A percentile compares a stretch with the other conserved stretches of the same genome.
Evolutionary conservation across 2,329 filamentous ascomycete genomes (phyloP).

Genomic region (Sporothrix euskadiensis): DNA sequence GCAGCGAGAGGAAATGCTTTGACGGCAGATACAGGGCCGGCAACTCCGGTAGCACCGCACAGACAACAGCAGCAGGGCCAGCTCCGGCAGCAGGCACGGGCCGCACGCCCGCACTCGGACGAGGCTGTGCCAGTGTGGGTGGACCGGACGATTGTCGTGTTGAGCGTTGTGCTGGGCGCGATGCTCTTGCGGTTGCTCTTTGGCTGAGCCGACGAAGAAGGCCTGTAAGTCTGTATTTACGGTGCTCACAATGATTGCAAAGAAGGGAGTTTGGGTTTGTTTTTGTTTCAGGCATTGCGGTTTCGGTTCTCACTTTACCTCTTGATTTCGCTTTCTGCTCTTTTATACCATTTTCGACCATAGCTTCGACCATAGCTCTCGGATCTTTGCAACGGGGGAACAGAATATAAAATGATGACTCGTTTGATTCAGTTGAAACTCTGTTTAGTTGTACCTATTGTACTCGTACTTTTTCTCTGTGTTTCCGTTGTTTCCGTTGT

Average conservation of each 20-base stretch:
- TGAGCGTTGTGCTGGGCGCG: slow-evolving; percentile 68
- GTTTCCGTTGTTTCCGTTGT: background rate
- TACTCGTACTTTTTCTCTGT: too few species aligned
- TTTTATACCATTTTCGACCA: background rate
- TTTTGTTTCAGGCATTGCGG: background rate
- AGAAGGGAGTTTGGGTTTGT: background rate
- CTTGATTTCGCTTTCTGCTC: background rate
- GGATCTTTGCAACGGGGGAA: background rate
- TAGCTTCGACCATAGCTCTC: background rate
- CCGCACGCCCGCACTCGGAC: slow-evolving; percentile 34
- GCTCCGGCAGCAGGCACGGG: slow-evolving; percentile 24
- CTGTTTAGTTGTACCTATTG: background rate
- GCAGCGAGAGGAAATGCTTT: slow-evolving; percentile 31
- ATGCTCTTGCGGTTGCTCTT: slow-evolving; percentile 59
- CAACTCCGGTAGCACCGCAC: slow-evolving; percentile 33
- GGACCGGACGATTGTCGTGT: slow-evolving; percentile 74
- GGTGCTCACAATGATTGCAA: background rate
- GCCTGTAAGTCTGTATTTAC: too few species aligned
- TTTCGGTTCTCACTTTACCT: background rate
- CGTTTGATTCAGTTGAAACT: background rate
- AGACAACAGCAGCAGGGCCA: background rate
- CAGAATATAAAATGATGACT: background rate
- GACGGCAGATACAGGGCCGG: background rate
- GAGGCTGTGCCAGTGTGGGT: slow-evolving; percentile 70
- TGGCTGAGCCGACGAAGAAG: background rate